These are phyloP conservation scores for Clonostachys solani DNA, from an alignment of 2,329 filamentous ascomycete genomes.

Conservation along the genomic window DNA sequence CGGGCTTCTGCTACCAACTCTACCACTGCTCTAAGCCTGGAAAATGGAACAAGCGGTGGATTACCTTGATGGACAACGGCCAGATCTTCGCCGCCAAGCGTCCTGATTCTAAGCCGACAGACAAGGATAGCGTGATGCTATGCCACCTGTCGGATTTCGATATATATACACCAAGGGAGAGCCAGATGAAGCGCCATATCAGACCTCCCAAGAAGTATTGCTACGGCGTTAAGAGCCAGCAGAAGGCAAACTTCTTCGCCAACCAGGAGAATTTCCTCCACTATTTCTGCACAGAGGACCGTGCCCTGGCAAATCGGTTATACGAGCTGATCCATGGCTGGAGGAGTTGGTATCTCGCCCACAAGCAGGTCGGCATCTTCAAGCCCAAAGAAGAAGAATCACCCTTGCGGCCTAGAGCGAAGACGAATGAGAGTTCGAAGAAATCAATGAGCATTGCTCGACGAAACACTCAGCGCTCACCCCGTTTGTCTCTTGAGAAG, in stretches of 20 bases:
- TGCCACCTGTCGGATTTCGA: slow-evolving; percentile 92
- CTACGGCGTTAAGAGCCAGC: slow-evolving; percentile 87
- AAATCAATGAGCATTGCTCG: slow-evolving; percentile 12
- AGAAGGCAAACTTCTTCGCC: slow-evolving; percentile 80
- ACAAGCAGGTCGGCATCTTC: slow-evolving; percentile 55
- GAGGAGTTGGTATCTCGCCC: slow-evolving; percentile 89
- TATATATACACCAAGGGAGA: slow-evolving; percentile 73
- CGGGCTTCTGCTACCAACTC: slow-evolving; percentile 65
- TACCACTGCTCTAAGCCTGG: slow-evolving; percentile 78
- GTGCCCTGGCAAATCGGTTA: slow-evolving; percentile 61
- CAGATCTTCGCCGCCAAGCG: slow-evolving; percentile 73
- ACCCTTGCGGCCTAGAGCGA: background rate
- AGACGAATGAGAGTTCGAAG: slow-evolving; percentile 12
- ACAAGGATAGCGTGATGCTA: slow-evolving; percentile 65
- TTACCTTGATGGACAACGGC: slow-evolving; percentile 70
- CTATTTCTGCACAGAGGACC: slow-evolving; percentile 82
- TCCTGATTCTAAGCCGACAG: slow-evolving; percentile 46
- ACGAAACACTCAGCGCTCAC: slow-evolving; percentile 16
- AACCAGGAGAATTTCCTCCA: slow-evolving; percentile 85
- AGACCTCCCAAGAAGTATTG: slow-evolving; percentile 82
- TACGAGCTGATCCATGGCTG: slow-evolving; percentile 70
- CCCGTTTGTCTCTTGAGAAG: slow-evolving; percentile 35
- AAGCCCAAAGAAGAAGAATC: slow-evolving; percentile 11
- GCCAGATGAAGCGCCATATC: slow-evolving; percentile 64
- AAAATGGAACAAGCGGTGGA: slow-evolving; percentile 83